Evolutionary conservation across 2,329 filamentous ascomycete species (phyloP), one percentile per base, ranked within the genome.

Genomic region (Aspergillus ochraceus): DNA sequence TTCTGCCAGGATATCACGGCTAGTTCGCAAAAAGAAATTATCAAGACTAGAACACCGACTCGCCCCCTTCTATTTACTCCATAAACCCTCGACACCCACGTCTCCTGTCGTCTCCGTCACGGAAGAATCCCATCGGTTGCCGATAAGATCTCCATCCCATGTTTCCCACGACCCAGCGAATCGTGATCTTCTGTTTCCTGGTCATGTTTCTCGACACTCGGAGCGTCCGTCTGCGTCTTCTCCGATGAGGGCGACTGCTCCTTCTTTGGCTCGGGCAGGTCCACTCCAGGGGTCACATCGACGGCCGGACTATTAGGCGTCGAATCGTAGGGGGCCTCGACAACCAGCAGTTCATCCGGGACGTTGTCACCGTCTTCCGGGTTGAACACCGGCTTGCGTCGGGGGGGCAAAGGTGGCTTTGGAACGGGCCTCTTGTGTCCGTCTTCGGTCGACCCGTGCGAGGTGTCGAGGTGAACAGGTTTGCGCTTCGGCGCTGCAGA

Each of bases 401-500:
- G 77, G 4, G 86, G 77, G 4, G 86, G 29, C 22, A 26, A 69
- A 3, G 81, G 78, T 3, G 84, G 82, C 52, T 80, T 74, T 17
- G 78, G 74, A 1, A 76, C 67, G 3, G 74, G 65, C 49, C 75
- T 74, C 49, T 69, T 60, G 54, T 75, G 74, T 29, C 72, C 69
- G 2, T 72, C 70, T 52, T 70, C 61, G 22, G 66, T 57, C 53
- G 64, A 63, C 64, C 67, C 74, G 26, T 76, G 71, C 10, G 78
- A 57, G 11, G 71, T 53, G 22, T 81, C 74, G 20, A 82, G 74
- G 42, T 83, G 77, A 9, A 89, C 76, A 2, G 86, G 82, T 67
- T 89, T 91, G n/a, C 89, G 81, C 70, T 86, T 88, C 3, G 88
- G 85, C 1, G 88, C 80, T 29, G 80, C 80, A 60, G 81, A 84